Evolutionary conservation across 2,329 filamentous ascomycete species (phyloP), one percentile per base, ranked within the genome.

Genomic region (Botryotinia narcissicola): DNA sequence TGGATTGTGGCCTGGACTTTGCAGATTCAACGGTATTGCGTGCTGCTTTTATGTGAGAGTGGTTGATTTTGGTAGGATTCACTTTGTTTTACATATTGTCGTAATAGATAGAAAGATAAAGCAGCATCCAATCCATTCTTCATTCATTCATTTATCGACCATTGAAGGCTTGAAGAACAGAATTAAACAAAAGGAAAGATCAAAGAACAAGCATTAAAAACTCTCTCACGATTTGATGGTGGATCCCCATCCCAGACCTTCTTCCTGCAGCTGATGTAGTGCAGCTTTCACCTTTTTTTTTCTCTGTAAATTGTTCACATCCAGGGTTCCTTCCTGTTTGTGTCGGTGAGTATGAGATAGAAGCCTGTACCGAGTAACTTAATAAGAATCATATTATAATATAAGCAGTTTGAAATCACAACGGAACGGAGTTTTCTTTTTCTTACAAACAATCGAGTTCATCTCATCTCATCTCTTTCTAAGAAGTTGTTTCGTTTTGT

Each of bases 251-350:
- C 48, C 25, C 48, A 51, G n/a, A 51, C 48, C 48, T 51, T 51
- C 48, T n/a, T 51, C 25, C 48, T 51, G 48, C 48, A 51, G 48
- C 48, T 51, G 48, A 51, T 51, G 63, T 10, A 14, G 20, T 37
- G 35, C 40, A 42, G 10, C 63, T 48, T 48, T n/a, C 44, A n/a
- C 42, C 48, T n/a, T 7, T 51, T 16, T 35, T 14, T 16, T 2
- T 40, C 7, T 3, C n/a, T 40, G 61, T 64, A 64, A 32, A 64
- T 66, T 66, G 29, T 66, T 51, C 32, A 12, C 16, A 37, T 70
- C 32, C 67, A 70, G 51, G 67, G 51, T 70, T 44, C 35, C 37
- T 70, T 70, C 67, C 51, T 70, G n/a, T 70, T 44, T 18, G 35
- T 59, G 35, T 40, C 51, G n/a, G 51, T 59, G 37, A 57, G 51